phyloP scores from a whole-genome alignment of 1,284 basidiomycete species.

The Hymenochaete sp. region DNA sequence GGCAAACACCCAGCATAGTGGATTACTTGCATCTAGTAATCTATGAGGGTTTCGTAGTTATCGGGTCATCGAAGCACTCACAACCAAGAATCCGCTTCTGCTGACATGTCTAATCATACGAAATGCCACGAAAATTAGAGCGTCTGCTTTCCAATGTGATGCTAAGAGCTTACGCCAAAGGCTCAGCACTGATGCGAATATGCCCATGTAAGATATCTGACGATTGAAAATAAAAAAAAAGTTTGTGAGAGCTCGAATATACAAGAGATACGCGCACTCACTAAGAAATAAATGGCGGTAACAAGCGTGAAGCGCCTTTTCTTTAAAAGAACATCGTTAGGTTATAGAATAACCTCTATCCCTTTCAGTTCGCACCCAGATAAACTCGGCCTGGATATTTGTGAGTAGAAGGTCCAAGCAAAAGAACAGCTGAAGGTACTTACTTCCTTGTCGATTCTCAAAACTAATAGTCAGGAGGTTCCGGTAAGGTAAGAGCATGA shows the following conservation, averaged over 20 bases:
- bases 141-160: too few relatives aligned
- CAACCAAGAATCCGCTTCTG: too few relatives aligned
- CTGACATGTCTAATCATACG: too few relatives aligned
- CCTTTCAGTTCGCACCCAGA: not conserved
- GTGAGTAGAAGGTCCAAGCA: not conserved
- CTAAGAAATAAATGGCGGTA: not conserved
- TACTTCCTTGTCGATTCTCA: slow-evolving; percentile 1
- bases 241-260: not conserved
- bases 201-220: slow-evolving; percentile 1
- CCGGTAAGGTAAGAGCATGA: too few relatives aligned
- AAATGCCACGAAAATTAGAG: too few relatives aligned
- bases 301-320: not conserved
- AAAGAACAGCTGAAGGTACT: not conserved
- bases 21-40: too few relatives aligned
- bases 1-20: too few relatives aligned
- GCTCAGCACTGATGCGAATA: not conserved
- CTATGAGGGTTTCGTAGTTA: too few relatives aligned
- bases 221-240: too few relatives aligned
- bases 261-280: not conserved
- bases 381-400: not conserved
- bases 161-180: not conserved
- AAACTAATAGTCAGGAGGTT: not conserved
- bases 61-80: too few relatives aligned
- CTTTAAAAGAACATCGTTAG: not conserved
- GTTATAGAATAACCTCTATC: not conserved